Percentiles rank a stretch among this genome's conserved stretches.
phyloP scores from a whole-genome alignment of 768 basidiomycete species.

The Lentinus brumalis region DNA sequence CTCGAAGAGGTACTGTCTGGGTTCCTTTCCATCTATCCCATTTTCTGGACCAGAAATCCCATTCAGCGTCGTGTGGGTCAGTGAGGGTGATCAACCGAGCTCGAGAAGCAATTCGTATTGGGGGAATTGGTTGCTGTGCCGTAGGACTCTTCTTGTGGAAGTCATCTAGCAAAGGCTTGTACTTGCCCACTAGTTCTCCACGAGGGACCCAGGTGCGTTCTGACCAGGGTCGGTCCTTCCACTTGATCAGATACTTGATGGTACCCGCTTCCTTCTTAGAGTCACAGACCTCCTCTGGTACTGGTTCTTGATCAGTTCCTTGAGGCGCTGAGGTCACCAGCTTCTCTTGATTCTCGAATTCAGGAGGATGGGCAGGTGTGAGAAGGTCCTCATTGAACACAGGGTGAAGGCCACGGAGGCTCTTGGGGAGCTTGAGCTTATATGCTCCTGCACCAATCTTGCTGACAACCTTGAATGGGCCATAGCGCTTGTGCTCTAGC shows the following conservation, averaged over 20 bases:
- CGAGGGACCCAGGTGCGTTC: conserved; percentile 24
- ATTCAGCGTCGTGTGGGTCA: not conserved
- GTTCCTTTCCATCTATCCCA: not conserved
- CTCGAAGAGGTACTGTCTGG: not conserved
- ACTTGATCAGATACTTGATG: conserved; percentile 31
- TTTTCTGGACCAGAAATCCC: not conserved
- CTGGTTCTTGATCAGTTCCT: conserved; percentile 6
- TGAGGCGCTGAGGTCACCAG: conserved; percentile 17
- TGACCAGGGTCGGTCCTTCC: conserved; percentile 25
- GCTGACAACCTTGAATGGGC: conserved; percentile 30
- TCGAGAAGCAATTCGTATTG: conserved; percentile 3
- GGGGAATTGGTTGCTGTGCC: conserved; percentile 3
- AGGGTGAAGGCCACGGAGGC: conserved; percentile 27
- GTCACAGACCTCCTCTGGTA: conserved; percentile 28
- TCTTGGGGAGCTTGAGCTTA: conserved; percentile 25
- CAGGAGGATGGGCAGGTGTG: conserved; percentile 15
- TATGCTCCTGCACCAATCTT: conserved; percentile 26
- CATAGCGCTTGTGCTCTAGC: conserved; percentile 22
- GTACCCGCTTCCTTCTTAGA: not conserved
- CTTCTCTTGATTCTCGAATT: conserved; percentile 10
- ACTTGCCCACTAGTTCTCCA: not conserved
- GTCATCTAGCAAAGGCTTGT: not conserved
- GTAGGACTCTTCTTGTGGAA: conserved; percentile 16
- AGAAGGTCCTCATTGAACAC: conserved; percentile 26
- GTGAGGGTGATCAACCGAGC: too few relatives aligned